Base-by-base conservation (phyloP, 176 grass and related monocot species). In the Oryza coarctata region DNA sequence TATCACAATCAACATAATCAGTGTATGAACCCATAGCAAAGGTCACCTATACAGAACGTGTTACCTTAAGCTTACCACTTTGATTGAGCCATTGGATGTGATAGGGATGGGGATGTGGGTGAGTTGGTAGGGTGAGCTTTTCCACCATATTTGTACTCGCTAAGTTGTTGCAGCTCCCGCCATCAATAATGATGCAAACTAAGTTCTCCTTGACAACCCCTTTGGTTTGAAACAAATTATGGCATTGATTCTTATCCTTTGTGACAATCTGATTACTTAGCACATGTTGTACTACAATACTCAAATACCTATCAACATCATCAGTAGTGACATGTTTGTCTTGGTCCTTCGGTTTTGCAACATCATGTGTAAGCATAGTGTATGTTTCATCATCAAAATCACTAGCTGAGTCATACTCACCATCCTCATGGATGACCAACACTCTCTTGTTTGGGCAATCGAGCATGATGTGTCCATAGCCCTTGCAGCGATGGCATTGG, bases 201-300 rank as follows among this genome's bases (percentile, higher is more conserved):
- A 9, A 39, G 38, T 9, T 0, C 38, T 39, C 38, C 38, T 39
- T 39, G 38, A 39, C 38, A 2, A 39, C 38, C 38, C 38, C 41
- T 71, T 71, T 71, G 13, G 69, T 71, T 71, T 71, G 69, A 41
- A 71, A 71, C 23, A 73, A 3, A 30, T 73, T 73, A 29, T 73
- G 71, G 43, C 28, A 0, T 15, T 71, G 71, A 22, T 47, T 73
- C 9, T 50, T 3, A 31, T 32, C 17, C 5, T n/a, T 12, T 50
- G 14, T 29, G 7, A 3, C 44, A 45, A 73, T 73, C 23, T 71
- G 43, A 29, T 1, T 30, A 31, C 26, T 73, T 29, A 73, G 28
- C 18, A 50, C 71, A 49, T 3, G 71, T 20, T 71, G 69, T 12
- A 45, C 39, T 28, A 45, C 41, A 25, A 71, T 43, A 27, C 69